Evolutionary conservation across 2,329 filamentous ascomycete genomes (phyloP), one percentile per base, ranked within the genome.

Genomic region (Fusarium pseudoanthophilum): DNA sequence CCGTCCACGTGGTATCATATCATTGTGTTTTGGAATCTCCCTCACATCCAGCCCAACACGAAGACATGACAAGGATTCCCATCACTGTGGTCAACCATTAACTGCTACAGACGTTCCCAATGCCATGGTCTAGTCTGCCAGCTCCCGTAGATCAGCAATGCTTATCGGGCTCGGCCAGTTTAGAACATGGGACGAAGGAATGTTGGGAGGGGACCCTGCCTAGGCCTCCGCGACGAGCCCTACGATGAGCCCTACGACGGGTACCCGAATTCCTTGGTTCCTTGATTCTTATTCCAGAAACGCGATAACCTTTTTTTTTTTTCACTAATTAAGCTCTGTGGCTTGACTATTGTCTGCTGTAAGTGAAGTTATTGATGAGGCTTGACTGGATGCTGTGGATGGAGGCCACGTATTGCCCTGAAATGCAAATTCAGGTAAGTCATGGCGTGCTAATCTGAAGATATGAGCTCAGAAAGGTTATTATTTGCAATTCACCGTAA

Each of bases 71-170:
- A 74, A 72, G 67, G 67, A 58, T 49, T 59, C 46, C 40, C 37
- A 45, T 66, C 26, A 57, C 60, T 53, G 55, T 24, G 60, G 64
- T 55, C 64, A 61, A 32, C 49, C 59, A 46, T 37, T 30, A 56
- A 60, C 56, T 62, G 39, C 43, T 59, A n/a, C 32, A 55, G 51
- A 43, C 39, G 43, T 62, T 74, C 62, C 75, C 66, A 67, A 63
- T 37, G 45, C 53, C 51, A 59, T 68, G 75, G 74, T 60, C 49
- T 76, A 59, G 64, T 51, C 64, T 77, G 67, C 52, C 66, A 49
- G 60, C 55, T 76, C 67, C 75, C 74, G 70, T 36, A 74, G 75
- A 74, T 77, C 67, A 77, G 74, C 70, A 61, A 53, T 75, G 72
- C 64, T 60, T 77, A 66, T 74, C 53, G 65, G 56, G 53, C 64